A percentile compares a stretch with the other conserved stretches of the same genome.
Conservation (phyloP, 495 filamentous ascomycete species). For the Podospora pseudocomata region DNA sequence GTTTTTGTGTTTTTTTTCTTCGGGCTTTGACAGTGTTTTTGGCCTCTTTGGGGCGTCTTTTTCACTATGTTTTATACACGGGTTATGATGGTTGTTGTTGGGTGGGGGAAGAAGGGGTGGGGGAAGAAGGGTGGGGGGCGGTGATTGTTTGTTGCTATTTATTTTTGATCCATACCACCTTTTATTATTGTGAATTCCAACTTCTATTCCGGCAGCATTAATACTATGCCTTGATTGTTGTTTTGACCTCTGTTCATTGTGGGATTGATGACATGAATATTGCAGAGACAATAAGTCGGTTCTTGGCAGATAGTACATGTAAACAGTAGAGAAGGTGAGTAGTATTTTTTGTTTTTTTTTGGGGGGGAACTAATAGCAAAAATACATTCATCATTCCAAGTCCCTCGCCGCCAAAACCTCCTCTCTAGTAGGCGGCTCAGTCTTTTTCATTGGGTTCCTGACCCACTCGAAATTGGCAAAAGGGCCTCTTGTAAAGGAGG, state of each 20-base stretch:
- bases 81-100: background rate
- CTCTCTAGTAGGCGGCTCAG: background rate
- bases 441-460: conserved; percentile 27
- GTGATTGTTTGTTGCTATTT: background rate
- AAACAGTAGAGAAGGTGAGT: background rate
- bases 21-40: background rate
- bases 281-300: no score
- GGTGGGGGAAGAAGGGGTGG: background rate
- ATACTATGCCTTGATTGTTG: no score
- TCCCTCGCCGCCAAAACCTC: background rate
- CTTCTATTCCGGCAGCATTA: background rate
- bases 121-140: no score
- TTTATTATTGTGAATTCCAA: background rate
- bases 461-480: conserved; percentile 34
- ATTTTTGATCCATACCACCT: background rate
- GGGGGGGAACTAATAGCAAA: background rate
- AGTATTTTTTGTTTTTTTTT: background rate
- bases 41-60: background rate
- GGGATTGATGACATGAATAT: background rate
- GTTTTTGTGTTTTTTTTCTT: background rate
- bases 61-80: background rate
- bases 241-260: no score
- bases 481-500: conserved; percentile 17
- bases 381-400: background rate
- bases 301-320: no score